These are phyloP conservation scores for Trichoderma breve DNA, from an alignment of 2,329 filamentous ascomycete species.

Conservation along the genomic window DNA sequence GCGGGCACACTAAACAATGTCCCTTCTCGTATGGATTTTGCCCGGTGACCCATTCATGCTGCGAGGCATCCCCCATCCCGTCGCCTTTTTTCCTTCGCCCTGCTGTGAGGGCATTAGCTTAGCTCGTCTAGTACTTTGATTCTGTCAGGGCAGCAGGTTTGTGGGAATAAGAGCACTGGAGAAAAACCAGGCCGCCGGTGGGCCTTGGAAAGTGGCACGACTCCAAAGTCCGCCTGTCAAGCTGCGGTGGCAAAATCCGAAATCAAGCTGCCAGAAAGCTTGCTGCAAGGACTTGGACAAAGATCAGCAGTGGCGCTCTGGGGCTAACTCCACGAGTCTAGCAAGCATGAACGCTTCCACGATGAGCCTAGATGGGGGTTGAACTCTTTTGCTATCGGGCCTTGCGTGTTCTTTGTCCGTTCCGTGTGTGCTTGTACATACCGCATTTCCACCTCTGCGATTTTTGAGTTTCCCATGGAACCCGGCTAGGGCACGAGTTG, in stretches of 20 bases:
- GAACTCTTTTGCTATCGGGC: neutral
- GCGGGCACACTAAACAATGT: neutral
- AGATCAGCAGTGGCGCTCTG: constrained; percentile 14
- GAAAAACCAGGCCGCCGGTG: neutral
- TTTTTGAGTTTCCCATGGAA: neutral
- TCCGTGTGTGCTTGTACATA: neutral
- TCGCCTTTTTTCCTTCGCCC: neutral
- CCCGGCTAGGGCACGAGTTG: neutral
- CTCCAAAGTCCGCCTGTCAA: neutral
- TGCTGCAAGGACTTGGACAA: neutral
- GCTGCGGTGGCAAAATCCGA: constrained; percentile 6
- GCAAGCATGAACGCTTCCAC: constrained; percentile 7
- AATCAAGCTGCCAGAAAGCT: neutral
- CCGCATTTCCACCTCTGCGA: neutral
- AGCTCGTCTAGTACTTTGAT: neutral
- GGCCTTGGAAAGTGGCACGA: neutral
- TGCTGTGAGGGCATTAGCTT: neutral
- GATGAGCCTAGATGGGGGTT: neutral
- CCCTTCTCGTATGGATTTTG: neutral
- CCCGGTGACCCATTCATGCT: constrained; percentile 14
- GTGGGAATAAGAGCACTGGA: neutral
- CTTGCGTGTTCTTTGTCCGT: neutral
- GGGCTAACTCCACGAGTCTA: neutral
- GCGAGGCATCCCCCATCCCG: constrained; percentile 8
- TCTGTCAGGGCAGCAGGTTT: neutral